Conservation (phyloP, 192 early-diverging fungal genomes). For the Podila epigama region DNA sequence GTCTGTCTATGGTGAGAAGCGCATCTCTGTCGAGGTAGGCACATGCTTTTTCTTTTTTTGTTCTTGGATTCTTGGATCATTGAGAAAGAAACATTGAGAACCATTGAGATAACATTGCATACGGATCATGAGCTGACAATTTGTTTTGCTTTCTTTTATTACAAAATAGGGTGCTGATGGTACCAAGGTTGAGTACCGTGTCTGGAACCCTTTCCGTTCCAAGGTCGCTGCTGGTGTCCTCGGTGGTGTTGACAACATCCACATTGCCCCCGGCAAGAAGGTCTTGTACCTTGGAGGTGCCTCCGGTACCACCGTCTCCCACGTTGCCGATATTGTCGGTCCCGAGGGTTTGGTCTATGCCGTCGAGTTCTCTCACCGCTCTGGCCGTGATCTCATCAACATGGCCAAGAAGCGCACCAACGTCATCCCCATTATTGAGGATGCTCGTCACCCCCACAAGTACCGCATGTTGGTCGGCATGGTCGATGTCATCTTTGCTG, state of each 20-base stretch:
- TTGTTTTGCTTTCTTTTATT: neutral
- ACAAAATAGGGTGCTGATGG: slow-evolving; percentile 76
- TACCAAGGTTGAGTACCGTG: slow-evolving; percentile 97
- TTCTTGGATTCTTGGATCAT: no score
- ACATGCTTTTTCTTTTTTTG: neutral
- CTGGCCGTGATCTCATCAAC: slow-evolving; percentile 99
- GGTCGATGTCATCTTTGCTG: slow-evolving; percentile 99
- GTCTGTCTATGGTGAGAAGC: slow-evolving; percentile 97
- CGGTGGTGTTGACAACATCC: slow-evolving; percentile 95
- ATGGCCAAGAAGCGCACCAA: slow-evolving; percentile 99
- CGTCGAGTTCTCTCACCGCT: slow-evolving; percentile 99
- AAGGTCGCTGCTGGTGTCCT: slow-evolving; percentile 98
- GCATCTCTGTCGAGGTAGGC: slow-evolving; percentile 84
- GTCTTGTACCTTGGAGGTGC: slow-evolving; percentile 98
- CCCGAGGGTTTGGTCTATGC: slow-evolving; percentile 97
- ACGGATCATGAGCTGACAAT: no score
- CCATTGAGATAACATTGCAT: neutral
- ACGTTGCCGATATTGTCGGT: slow-evolving; percentile 98
- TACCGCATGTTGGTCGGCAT: slow-evolving; percentile 99
- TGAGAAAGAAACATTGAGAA: neutral
- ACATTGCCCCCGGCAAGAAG: slow-evolving; percentile 95
- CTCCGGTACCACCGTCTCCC: slow-evolving; percentile 92
- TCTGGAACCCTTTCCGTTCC: slow-evolving; percentile 99
- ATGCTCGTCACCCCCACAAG: slow-evolving; percentile 99
- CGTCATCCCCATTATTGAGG: slow-evolving; percentile 99